These are phyloP conservation scores for Acer saccharum DNA, from an alignment of 345 rosid species.

Conservation along the genomic window DNA sequence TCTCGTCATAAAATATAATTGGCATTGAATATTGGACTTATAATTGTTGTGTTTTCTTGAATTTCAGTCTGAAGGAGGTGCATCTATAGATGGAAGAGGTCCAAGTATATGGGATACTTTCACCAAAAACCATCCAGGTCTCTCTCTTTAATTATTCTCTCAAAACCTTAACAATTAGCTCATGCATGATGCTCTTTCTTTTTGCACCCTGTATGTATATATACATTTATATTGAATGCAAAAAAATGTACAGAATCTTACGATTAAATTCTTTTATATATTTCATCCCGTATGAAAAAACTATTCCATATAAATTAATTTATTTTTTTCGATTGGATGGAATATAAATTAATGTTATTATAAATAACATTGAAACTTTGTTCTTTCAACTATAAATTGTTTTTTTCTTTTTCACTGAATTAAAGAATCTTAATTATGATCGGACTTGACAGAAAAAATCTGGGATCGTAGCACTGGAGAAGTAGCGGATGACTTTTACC, in stretches of 20 bases:
- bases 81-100: constrained; percentile 25
- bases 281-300: no score
- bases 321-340: no score
- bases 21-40: background rate
- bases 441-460: background rate
- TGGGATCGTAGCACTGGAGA: constrained; percentile 3
- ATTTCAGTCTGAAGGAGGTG: constrained; percentile 24
- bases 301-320: no score
- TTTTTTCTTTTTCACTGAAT: background rate
- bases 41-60: background rate
- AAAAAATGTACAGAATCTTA: no score
- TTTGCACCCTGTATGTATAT: no score
- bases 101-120: constrained; percentile 12
- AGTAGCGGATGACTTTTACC: constrained; percentile 11
- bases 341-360: background rate
- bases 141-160: background rate
- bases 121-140: constrained; percentile 12
- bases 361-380: background rate
- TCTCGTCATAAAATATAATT: background rate
- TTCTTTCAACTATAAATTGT: background rate
- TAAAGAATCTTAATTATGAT: background rate
- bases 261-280: no score
- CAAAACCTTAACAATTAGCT: background rate
- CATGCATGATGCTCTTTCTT: background rate
- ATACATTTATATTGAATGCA: no score